Evolutionary conservation across 75 land plant genomes (phyloP), one percentile per base, ranked within the genome.

Genomic region (Larix kaempferi): DNA sequence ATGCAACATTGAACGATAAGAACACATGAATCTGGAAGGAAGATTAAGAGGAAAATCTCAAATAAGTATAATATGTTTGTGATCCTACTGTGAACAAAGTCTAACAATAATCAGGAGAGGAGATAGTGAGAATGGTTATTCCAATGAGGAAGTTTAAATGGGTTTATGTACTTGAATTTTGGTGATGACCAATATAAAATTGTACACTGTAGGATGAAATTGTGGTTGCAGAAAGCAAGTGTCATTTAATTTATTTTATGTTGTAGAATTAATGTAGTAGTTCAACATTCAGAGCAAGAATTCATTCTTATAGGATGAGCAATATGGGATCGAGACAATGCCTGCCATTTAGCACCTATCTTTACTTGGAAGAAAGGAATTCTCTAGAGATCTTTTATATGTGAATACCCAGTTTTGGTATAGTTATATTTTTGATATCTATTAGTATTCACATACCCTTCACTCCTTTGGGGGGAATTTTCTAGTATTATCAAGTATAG

Each of bases 21-120:
- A 56, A 91, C 91, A 12, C 79, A 89, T 52, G 93, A 91, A 82
- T 87, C 27, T 91, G 89, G 92, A 89, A 89, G 83, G 93, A 91
- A 56, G 93, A 91, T 62, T 91, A 82, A 64, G 89, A 89, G 14
- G 92, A 91, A 83, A 91, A 91, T 77, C 75, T 91, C 33, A 91
- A 91, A 80, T 91, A 89, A 78, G 91, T 91, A 29, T 91, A 91
- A 62, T 92, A 85, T 49, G 92, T 89, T 2, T 84, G 92, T 79
- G 88, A 90, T 79, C 92, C 92, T 25, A 86, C 88, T 76, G 82
- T 90, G 57, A 81, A n/a, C 49, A 80, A 84, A 12, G 82, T 90
- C 15, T 90, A 90, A 60, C 92, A 90, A 78, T 74, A 82, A 61
- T 74, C 87, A 12, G 91, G 91, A 4, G 92, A n/a, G 73, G 74